phyloP scores from a whole-genome alignment of 1,284 basidiomycete species.

The Coniophora puteana region DNA sequence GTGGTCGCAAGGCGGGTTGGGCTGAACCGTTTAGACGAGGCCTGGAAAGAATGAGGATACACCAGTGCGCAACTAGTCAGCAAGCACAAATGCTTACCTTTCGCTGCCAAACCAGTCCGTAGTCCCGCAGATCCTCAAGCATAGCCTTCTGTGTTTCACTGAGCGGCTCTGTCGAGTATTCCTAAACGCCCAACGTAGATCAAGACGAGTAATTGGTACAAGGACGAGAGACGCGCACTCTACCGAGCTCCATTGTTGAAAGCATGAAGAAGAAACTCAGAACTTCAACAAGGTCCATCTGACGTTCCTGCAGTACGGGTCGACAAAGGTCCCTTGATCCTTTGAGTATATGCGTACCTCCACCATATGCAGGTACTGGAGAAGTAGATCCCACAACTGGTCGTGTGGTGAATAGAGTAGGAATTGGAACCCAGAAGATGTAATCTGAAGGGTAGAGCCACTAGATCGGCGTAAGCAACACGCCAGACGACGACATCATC shows the following conservation, averaged over 20 bases:
- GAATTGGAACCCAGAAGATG: conserved; percentile 96
- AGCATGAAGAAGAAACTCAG: conserved; percentile 95
- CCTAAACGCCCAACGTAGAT: conserved; percentile 42
- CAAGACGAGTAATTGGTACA: no score
- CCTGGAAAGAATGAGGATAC: conserved; percentile 35
- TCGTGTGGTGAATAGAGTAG: conserved; percentile 94
- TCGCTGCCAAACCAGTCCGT: conserved; percentile 88
- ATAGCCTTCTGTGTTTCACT: conserved; percentile 83
- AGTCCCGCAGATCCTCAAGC: conserved; percentile 90
- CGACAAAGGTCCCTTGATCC: conserved; percentile 3
- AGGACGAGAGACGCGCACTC: conserved; percentile 42
- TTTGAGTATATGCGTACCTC: conserved; percentile 47
- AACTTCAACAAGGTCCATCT: conserved; percentile 92
- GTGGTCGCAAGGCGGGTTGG: conserved; percentile 97
- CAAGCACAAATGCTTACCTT: conserved; percentile 38
- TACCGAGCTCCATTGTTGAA: conserved; percentile 89
- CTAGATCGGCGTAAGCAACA: conserved; percentile 34
- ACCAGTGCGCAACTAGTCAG: no score
- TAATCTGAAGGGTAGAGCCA: conserved; percentile 72
- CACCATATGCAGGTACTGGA: conserved; percentile 84
- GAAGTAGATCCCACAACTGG: conserved; percentile 94
- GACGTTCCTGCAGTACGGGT: conserved; percentile 69
- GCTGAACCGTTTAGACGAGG: conserved; percentile 77
- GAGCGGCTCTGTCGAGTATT: conserved; percentile 84
- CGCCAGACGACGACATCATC: conserved; percentile 5